A percentile compares a stretch with the other conserved stretches of the same genome.
Evolutionary conservation across 805 yeast species (phyloP).

Genomic region (Ogataea polymorpha): DNA sequence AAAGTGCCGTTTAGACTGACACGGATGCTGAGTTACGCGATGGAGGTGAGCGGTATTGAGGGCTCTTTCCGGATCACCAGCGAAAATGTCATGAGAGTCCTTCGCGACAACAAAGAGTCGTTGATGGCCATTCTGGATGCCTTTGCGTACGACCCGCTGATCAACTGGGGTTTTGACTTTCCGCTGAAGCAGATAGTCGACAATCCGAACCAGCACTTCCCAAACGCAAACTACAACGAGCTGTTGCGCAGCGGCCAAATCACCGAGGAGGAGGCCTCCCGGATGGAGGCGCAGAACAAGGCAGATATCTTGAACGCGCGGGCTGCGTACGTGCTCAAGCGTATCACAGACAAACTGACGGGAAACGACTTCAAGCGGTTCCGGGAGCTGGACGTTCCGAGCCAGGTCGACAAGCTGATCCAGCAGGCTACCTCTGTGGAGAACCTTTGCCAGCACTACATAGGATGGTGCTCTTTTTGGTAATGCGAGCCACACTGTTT

Average conservation of each 20-base stretch:
- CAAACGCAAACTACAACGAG: slow-evolving; percentile 67
- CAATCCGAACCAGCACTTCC: slow-evolving; percentile 67
- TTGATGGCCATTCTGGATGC: slow-evolving; percentile 98
- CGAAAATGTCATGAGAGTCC: slow-evolving; percentile 94
- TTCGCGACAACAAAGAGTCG: slow-evolving; percentile 92
- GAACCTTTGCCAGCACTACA: slow-evolving; percentile 91
- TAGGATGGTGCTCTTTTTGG: slow-evolving; percentile 99
- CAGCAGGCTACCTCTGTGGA: slow-evolving; percentile 97
- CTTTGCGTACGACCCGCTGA: slow-evolving; percentile 96
- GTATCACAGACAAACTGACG: slow-evolving; percentile 88
- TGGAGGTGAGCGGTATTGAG: slow-evolving; percentile 98
- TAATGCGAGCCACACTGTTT: slow-evolving; percentile 27
- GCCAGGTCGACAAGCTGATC: slow-evolving; percentile 89
- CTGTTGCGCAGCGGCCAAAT: slow-evolving; percentile 68
- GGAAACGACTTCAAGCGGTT: slow-evolving; percentile 87
- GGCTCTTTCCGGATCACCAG: slow-evolving; percentile 96
- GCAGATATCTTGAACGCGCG: slow-evolving; percentile 79
- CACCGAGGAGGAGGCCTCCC: slow-evolving; percentile 71
- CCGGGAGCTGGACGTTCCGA: slow-evolving; percentile 71
- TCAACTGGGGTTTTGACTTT: slow-evolving; percentile 97
- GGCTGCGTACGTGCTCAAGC: slow-evolving; percentile 81
- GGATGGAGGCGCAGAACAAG: slow-evolving; percentile 67
- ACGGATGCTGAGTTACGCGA: slow-evolving; percentile 94
- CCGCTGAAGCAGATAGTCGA: slow-evolving; percentile 78
- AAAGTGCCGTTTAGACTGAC: slow-evolving; percentile 97